phyloP scores from a whole-genome alignment of 2,329 filamentous ascomycete genomes.

The Alternaria sp. region DNA sequence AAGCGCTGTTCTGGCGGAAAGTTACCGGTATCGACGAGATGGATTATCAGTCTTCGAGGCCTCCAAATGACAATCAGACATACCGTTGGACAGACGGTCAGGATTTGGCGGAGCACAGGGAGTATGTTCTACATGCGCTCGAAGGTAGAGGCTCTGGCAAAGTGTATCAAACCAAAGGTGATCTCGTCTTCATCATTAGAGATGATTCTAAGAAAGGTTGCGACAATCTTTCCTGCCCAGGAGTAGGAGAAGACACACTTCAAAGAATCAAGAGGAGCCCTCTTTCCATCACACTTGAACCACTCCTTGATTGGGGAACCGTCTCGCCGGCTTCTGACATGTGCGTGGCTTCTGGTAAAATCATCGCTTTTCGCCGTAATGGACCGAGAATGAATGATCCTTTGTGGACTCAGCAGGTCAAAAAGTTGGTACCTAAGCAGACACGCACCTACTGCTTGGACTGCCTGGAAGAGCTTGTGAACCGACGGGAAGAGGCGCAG shows the following conservation, averaged over 20 bases:
- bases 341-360: not conserved
- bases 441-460: constrained; percentile 16
- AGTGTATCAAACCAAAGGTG: not conserved
- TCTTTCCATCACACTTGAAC: constrained; percentile 16
- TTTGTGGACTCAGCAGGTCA: constrained; percentile 15
- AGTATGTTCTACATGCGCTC: constrained; percentile 3
- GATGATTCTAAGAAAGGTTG: not conserved
- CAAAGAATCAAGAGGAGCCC: not conserved
- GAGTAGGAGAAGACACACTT: not conserved
- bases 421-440: not conserved
- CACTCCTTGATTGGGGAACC: constrained; percentile 22
- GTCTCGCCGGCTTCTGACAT: constrained; percentile 5
- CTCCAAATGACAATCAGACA: not conserved
- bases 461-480: constrained; percentile 22
- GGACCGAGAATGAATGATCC: constrained; percentile 16
- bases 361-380: constrained; percentile 20
- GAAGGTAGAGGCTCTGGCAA: not conserved
- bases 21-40: not conserved
- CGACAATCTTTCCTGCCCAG: constrained; percentile 4
- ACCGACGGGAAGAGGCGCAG: constrained; percentile 5
- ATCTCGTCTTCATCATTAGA: constrained; percentile 10
- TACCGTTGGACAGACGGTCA: not conserved
- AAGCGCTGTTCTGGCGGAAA: constrained; percentile 20
- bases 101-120: constrained; percentile 5
- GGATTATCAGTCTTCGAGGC: not conserved